Evolutionary conservation across 2,329 filamentous ascomycete genomes (phyloP), one percentile per base, ranked within the genome.

Genomic region (Penicillium capsulatum): DNA sequence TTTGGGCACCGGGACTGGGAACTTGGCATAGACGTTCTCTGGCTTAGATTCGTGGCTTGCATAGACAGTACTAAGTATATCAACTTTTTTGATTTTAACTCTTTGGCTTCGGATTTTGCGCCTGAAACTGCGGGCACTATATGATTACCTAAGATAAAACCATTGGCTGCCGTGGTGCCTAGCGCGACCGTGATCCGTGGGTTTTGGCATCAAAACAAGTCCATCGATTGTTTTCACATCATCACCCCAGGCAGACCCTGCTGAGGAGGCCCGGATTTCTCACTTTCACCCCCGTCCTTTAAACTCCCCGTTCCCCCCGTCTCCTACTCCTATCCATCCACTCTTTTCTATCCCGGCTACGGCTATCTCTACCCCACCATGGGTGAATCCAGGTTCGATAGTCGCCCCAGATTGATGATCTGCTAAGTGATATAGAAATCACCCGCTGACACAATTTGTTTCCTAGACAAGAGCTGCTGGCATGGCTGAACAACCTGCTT

Each of bases 401-500:
- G 48, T 46, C 20, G 36, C 14, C 34, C 42, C 40, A n/a, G n/a
- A n/a, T n/a, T n/a, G n/a, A n/a, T n/a, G n/a, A n/a, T n/a, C n/a
- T n/a, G n/a, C n/a, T n/a, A n/a, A n/a, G n/a, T n/a, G n/a, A n/a
- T n/a, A n/a, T n/a, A n/a, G n/a, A n/a, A n/a, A n/a, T 17, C n/a
- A 38, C 20, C 31, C 32, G 19, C 46, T 51, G 37, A 47, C 42
- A 11, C 26, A 29, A 17, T 37, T 36, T 19, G 30, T 20, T 50
- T 43, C 31, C 22, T 33, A 97, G 92, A 76, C 92, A 98, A 73
- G 92, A 98, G 74, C 81, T 98, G 57, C 77, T 98, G 57, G 79
- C 83, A 72, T 98, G 92, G 92, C 76, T 97, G 54, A 98, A 98
- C 77, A 91, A 86, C 77, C 85, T 98, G 48, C 82, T 98, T 36